Conservation (phyloP, 176 grass and related monocot species). For the Rhynchospora pubera region DNA sequence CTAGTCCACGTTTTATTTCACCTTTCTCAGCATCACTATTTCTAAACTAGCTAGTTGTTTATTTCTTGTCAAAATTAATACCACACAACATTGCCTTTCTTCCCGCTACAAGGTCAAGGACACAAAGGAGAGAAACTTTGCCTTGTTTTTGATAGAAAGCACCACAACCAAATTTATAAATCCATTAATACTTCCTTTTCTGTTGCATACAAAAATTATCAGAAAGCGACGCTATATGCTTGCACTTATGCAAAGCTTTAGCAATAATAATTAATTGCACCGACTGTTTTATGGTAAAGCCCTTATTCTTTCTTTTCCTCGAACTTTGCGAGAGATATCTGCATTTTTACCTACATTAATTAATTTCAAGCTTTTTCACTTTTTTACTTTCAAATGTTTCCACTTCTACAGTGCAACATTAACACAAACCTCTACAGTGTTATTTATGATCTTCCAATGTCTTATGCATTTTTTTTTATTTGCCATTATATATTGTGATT, state of each 20-base stretch:
- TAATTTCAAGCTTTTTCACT: background rate
- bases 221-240: background rate
- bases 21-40: too few relatives aligned
- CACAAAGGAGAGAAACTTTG: background rate
- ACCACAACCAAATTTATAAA: background rate
- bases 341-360: background rate
- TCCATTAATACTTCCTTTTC: background rate
- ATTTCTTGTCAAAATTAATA: background rate
- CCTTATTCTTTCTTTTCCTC: background rate
- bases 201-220: constrained; percentile 15
- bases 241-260: constrained; percentile 2
- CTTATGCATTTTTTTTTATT: background rate
- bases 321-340: background rate
- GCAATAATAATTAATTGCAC: constrained; percentile 19
- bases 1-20: too few relatives aligned
- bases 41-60: too few relatives aligned
- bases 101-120: background rate
- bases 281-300: background rate
- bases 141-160: constrained; percentile 16
- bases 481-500: too few relatives aligned
- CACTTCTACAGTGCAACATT: background rate
- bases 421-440: too few relatives aligned
- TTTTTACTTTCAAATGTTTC: background rate
- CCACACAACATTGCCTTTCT: background rate
- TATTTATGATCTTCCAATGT: too few relatives aligned